A percentile compares a stretch with the other conserved stretches of the same genome.
Conservation (phyloP, 1,284 basidiomycete genomes). For the Moniliella sp. region DNA sequence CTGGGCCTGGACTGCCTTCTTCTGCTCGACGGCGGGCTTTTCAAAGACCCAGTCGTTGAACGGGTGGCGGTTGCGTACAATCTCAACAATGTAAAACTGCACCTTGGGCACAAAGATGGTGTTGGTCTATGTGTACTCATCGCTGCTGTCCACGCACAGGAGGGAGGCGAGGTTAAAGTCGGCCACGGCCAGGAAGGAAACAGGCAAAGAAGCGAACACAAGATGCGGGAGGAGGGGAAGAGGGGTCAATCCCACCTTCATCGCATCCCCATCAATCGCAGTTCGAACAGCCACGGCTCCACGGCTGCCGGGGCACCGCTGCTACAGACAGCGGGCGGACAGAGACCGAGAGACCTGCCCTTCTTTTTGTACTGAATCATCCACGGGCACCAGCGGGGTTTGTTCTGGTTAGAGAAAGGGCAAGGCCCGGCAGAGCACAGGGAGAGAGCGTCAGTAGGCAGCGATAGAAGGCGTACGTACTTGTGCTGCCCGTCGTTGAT, state of each 20-base stretch:
- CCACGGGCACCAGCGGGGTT: constrained; percentile 75
- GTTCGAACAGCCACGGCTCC: not conserved
- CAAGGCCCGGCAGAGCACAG: not conserved
- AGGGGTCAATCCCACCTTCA: too few species aligned
- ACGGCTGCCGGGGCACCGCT: not conserved
- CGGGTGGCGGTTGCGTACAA: constrained; percentile 71
- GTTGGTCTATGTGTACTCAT: constrained; percentile 76
- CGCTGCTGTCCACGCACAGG: constrained; percentile 56
- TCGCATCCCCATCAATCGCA: not conserved
- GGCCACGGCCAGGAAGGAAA: constrained; percentile 44
- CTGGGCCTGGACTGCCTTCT: constrained; percentile 5
- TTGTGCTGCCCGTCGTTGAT: constrained; percentile 55
- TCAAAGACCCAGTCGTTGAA: constrained; percentile 56
- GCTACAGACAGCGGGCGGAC: not conserved
- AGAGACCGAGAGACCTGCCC: constrained; percentile 12
- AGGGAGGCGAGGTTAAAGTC: constrained; percentile 95
- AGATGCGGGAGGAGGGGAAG: too few species aligned
- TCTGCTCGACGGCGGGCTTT: too few species aligned
- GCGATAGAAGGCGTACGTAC: constrained; percentile 41
- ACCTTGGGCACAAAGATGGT: constrained; percentile 53
- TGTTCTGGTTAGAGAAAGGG: constrained; percentile 62
- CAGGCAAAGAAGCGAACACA: not conserved
- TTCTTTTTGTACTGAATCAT: constrained; percentile 51
- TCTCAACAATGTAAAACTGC: constrained; percentile 83
- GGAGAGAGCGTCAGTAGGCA: not conserved